Conservation (phyloP, 129 eudicot species). For the Calendula officinalis region DNA sequence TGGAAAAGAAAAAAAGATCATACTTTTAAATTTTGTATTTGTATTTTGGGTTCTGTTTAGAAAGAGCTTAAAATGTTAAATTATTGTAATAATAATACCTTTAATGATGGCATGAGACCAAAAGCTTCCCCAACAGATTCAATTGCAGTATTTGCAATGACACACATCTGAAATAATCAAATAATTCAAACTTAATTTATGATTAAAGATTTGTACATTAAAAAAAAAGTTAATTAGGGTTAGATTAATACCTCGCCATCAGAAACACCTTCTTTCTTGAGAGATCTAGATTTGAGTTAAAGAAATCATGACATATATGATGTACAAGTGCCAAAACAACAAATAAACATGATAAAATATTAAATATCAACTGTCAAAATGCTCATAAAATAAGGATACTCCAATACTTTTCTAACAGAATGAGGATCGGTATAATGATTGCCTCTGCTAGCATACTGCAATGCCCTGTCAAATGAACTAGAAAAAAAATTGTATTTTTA, state of each 20-base stretch:
- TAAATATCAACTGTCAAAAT: neutral
- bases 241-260: conserved; percentile 64
- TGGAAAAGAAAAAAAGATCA: conserved; percentile 13
- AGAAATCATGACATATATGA: neutral
- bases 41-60: neutral
- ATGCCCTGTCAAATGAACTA: conserved; percentile 84
- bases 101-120: conserved; percentile 74
- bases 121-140: conserved; percentile 69
- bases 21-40: neutral
- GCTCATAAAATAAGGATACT: conserved; percentile 65
- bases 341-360: neutral
- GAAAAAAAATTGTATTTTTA: conserved; percentile 2
- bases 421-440: conserved; percentile 46
- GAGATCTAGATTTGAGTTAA: conserved; percentile 66
- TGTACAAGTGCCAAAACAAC: neutral
- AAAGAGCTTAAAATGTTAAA: too few species aligned
- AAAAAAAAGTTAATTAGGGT: conserved; percentile 6
- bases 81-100: conserved; percentile 37
- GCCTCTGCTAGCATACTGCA: conserved; percentile 67
- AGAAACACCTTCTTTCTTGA: conserved; percentile 62
- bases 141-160: conserved; percentile 67
- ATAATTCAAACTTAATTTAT: neutral
- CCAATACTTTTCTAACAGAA: conserved; percentile 57
- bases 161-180: conserved; percentile 55
- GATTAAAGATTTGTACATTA: neutral